Evolutionary conservation across 306 rosid genomes (phyloP).

Genomic region (Boehmeria nivea): DNA sequence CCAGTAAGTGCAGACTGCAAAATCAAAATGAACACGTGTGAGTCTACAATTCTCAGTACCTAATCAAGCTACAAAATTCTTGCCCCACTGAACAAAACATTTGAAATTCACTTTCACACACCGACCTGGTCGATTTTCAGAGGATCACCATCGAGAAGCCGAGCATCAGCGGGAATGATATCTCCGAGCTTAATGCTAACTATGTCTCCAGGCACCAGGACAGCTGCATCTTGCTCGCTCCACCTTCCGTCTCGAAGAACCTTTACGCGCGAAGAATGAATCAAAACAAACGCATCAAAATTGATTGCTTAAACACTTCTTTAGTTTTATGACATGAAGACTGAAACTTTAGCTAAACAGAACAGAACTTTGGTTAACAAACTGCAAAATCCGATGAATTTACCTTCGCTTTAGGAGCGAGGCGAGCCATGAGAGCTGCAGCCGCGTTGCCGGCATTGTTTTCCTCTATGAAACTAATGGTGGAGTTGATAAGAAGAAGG

Average conservation of each 20-base stretch:
- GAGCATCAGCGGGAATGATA: constrained; percentile 87
- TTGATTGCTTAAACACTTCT: neutral
- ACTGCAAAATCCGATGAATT: neutral
- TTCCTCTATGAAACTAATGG: constrained; percentile 95
- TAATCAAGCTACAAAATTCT: neutral
- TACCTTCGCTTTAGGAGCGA: constrained; percentile 98
- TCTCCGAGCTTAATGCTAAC: constrained; percentile 90
- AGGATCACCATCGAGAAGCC: constrained; percentile 98
- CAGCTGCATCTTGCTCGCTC: constrained; percentile 79
- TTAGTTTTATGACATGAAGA: no score
- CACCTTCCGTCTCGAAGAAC: constrained; percentile 98
- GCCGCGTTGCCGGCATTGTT: constrained; percentile 99
- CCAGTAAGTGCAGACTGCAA: constrained; percentile 96
- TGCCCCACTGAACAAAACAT: neutral
- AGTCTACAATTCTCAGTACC: neutral
- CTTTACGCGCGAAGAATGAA: constrained; percentile 39
- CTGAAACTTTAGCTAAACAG: neutral
- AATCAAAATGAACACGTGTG: constrained; percentile 18
- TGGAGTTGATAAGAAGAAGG: constrained; percentile 85
- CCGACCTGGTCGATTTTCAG: constrained; percentile 88
- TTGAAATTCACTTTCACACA: neutral
- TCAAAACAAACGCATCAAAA: constrained; percentile 14
- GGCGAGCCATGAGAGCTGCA: constrained; percentile 98
- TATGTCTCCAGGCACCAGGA: constrained; percentile 87
- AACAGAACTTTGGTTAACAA: no score